A percentile compares a stretch with the other conserved stretches of the same genome.
phyloP scores from a whole-genome alignment of 345 rosid genomes.

The Lagerstroemia speciosa region DNA sequence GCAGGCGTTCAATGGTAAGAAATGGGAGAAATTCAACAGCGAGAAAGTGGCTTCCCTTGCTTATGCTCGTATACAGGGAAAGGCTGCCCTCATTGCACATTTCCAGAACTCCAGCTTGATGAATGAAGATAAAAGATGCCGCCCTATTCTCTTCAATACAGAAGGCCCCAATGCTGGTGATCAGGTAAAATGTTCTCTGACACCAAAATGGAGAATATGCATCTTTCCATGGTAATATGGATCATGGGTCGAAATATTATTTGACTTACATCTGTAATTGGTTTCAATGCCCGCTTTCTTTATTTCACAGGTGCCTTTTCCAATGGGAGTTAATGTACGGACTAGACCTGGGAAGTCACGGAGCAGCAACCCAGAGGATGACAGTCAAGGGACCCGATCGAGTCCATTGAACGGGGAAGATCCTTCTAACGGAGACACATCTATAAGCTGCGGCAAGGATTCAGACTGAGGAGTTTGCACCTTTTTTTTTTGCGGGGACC shows the following conservation, averaged over 20 bases:
- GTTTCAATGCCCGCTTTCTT: neutral
- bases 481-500: conserved; percentile 10
- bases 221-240: neutral
- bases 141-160: conserved; percentile 62
- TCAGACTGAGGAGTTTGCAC: conserved; percentile 20
- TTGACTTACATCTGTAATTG: neutral
- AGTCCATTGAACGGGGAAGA: conserved; percentile 22
- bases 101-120: conserved; percentile 78
- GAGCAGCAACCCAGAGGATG: conserved; percentile 20
- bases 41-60: conserved; percentile 70
- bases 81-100: conserved; percentile 55
- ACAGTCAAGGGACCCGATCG: conserved; percentile 19
- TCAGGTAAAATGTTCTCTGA: conserved; percentile 30
- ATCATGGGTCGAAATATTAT: neutral
- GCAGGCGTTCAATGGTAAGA: conserved; percentile 67
- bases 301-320: conserved; percentile 47
- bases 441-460: conserved; percentile 30
- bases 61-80: conserved; percentile 23
- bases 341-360: conserved; percentile 36
- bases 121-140: conserved; percentile 71
- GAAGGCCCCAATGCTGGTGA: conserved; percentile 71
- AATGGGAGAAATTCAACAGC: conserved; percentile 81
- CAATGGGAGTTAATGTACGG: conserved; percentile 47
- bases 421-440: conserved; percentile 22
- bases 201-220: neutral